A percentile compares a stretch with the other conserved stretches of the same genome.
Conservation (phyloP, 208 protist genomes). For the Trypanosoma theileri region DNA sequence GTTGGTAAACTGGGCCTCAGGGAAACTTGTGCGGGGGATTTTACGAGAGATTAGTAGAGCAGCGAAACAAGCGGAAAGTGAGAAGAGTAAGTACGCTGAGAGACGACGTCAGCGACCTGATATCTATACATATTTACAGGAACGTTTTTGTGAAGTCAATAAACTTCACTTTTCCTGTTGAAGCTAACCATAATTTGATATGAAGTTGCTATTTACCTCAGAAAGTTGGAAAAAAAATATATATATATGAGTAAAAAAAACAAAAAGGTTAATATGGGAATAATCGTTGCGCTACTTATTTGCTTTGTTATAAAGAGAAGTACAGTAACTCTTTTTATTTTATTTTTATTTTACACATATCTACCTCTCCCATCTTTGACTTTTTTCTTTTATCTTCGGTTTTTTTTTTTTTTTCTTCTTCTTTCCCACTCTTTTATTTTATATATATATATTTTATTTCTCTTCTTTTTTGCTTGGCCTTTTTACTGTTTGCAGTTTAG, state of each 20-base stretch:
- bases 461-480: conserved; percentile 9
- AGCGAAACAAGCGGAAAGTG: conserved; percentile 29
- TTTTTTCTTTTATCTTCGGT: no score
- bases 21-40: conserved; percentile 54
- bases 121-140: conserved; percentile 49
- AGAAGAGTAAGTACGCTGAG: conserved; percentile 45
- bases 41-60: conserved; percentile 32
- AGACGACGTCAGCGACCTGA: conserved; percentile 43
- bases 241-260: no score
- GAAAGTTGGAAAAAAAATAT: no score
- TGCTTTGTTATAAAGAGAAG: no score
- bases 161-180: conserved; percentile 10
- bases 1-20: conserved; percentile 54
- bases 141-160: conserved; percentile 43
- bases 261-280: no score
- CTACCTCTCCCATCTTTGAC: no score
- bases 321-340: no score
- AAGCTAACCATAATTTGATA: background rate
- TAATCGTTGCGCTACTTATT: no score
- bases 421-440: conserved; percentile 8
- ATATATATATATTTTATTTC: background rate
- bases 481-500: background rate
- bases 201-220: no score
- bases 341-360: no score
- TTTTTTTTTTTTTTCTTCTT: no score